Percentiles rank a stretch among this genome's conserved stretches.
These are phyloP conservation scores for Leishmania amazonensis DNA, from an alignment of 208 protist species.

Conservation along the genomic window DNA sequence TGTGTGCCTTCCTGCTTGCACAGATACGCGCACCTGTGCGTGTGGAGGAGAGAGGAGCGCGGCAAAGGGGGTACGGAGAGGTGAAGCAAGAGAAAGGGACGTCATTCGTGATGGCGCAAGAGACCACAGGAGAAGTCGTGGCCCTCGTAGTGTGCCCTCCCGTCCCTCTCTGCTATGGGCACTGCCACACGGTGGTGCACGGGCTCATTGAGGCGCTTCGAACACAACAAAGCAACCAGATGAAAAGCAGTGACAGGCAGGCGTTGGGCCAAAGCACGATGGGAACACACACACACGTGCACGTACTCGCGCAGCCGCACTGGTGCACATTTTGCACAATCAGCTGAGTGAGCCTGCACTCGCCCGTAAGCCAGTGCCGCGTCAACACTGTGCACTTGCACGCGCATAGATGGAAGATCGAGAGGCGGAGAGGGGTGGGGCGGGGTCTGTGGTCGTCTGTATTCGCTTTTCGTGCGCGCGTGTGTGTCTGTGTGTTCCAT, in stretches of 20 bases:
- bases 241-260: neutral
- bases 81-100: neutral
- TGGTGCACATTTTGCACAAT: neutral
- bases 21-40: neutral
- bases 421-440: neutral
- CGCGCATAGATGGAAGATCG: neutral
- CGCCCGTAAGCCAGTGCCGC: neutral
- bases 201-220: neutral
- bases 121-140: neutral
- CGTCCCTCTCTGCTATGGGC: neutral
- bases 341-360: neutral
- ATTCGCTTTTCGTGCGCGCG: neutral
- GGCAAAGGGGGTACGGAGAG: neutral
- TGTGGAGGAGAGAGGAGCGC: neutral
- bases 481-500: neutral
- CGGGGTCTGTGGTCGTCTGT: neutral
- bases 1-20: neutral
- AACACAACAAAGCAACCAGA: neutral
- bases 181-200: neutral
- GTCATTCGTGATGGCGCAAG: neutral
- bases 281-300: neutral
- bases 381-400: neutral
- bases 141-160: neutral
- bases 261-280: neutral
- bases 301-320: neutral